Conservation (phyloP, 2,329 filamentous ascomycete genomes). For the Trichoderma sp. region DNA sequence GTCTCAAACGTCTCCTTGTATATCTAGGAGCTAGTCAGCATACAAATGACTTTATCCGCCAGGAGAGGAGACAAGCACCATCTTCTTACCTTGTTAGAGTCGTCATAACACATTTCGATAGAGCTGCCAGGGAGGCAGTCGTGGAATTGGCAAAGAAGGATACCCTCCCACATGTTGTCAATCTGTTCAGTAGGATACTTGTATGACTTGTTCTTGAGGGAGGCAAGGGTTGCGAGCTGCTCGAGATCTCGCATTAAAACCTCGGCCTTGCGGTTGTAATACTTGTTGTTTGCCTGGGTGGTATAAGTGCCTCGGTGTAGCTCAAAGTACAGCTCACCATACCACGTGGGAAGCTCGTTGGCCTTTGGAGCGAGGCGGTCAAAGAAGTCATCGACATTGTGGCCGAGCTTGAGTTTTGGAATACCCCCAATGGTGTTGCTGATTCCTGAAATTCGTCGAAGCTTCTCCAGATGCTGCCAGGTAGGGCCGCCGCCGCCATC, state of each 20-base stretch:
- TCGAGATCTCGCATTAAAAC: conserved; percentile 85
- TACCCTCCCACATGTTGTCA: conserved; percentile 92
- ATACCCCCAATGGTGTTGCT: conserved; percentile 79
- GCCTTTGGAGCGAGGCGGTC: conserved; percentile 79
- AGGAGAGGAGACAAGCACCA: not conserved
- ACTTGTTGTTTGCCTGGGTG: conserved; percentile 96
- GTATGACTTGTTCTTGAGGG: conserved; percentile 70
- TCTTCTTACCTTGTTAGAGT: conserved; percentile 71
- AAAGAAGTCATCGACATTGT: conserved; percentile 93
- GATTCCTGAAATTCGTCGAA: conserved; percentile 86
- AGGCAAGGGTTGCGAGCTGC: conserved; percentile 82
- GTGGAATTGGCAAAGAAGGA: conserved; percentile 94
- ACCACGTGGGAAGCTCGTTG: conserved; percentile 86
- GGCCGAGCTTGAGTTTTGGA: conserved; percentile 84
- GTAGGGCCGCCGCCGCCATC: conserved; percentile 95
- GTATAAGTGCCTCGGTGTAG: conserved; percentile 96
- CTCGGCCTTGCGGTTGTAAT: conserved; percentile 86
- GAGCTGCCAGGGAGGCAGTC: conserved; percentile 93
- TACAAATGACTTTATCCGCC: not conserved
- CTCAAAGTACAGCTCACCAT: conserved; percentile 97
- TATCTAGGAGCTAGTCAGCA: conserved; percentile 48
- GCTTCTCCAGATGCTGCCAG: conserved; percentile 91
- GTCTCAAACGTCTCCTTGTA: conserved; percentile 82
- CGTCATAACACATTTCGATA: conserved; percentile 98
- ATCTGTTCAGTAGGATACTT: conserved; percentile 93